Base-by-base conservation (phyloP, 2,329 filamentous ascomycete species). In the Clonostachys byssicola region DNA sequence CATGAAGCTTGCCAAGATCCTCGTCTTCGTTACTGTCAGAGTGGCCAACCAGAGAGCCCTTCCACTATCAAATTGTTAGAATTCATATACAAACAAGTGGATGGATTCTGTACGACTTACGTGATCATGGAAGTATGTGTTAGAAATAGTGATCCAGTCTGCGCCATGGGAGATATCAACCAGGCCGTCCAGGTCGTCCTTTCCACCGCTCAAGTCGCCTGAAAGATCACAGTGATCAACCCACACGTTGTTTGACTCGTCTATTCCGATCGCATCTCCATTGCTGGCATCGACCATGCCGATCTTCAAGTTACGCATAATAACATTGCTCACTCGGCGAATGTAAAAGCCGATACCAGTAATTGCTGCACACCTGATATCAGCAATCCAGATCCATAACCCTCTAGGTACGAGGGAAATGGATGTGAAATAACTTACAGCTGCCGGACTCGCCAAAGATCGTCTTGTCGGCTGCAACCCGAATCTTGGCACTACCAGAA, bases 21-120 rank as follows among this genome's bases (percentile, higher is more conserved):
- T 83, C 78, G 42, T 57, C 66, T 14, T 53, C 65, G 65, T 83
- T 83, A 65, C 55, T 72, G 68, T 84, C 77, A 17, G 72, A 77
- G 72, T 84, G 79, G 13, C 78, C 80, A 48, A 83, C 65, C 34
- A 84, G 71, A 1, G 76, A 80, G 34, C 71, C 77, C 64, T 84
- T 85, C 55, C 54, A 60, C 47, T 49, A 16, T 30, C 16, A 14
- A 16, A 16, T 16, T 20, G 33, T 44, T 14, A 44, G 20, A 13
- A 18, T 42, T 18, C 6, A 30, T 30, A 30, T 12, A 7, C 34
- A n/a, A 20, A 14, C 12, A n/a, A 16, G 17, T 9, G 38, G 9
- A 40, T 8, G 6, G 8, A 30, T 6, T 30, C 10, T 9, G 10
- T 30, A 30, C 10, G 35, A 40, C 47, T 49, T 40, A 49, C 47